Evolutionary conservation across 116 monocot genomes (phyloP), one percentile per base, ranked within the genome.

Genomic region (Thalassia testudinum): DNA sequence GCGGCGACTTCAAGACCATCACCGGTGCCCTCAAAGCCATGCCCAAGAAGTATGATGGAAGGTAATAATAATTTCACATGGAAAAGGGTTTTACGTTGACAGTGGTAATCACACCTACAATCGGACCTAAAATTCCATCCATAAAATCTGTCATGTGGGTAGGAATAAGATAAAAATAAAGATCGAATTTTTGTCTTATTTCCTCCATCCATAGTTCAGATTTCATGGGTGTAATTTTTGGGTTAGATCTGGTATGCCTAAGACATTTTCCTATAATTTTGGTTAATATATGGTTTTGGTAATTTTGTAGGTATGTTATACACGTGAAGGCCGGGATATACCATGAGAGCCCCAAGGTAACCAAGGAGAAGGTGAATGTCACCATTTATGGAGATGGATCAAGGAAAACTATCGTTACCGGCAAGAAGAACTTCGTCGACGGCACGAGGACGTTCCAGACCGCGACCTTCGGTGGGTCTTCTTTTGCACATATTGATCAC

Each of bases 341-440:
- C 37, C 26, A 76, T 1, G 91, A 91, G 63, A 63, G 60, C 17
- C 85, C 84, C n/a, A 66, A 60, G 1, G 63, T 91, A 18, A 52
- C 65, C 0, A 72, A 50, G 51, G 49, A 53, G 18, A 81, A 66
- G 81, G 53, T 47, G 11, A 91, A 91, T 25, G 56, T 91, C 13
- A 81, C 75, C 45, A 75, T 91, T 72, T 81, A 73, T 22, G 91
- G 91, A 0, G 85, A 85, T 19, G 91, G 91, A 17, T 70, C 78
- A 15, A 71, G 62, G 26, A 81, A 78, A 61, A 73, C 85, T 1
- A 64, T 91, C 40, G 60, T 91, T 47, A 85, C 81, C 6, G 81
- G 91, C 16, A 71, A 37, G 70, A 75, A 70, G 71, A 91, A 75
- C 59, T 47, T 66, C 47, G 58, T 63, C 14, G 91, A 81, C 11